phyloP scores from a whole-genome alignment of 345 rosid genomes.

The Eutrema japonicum region DNA sequence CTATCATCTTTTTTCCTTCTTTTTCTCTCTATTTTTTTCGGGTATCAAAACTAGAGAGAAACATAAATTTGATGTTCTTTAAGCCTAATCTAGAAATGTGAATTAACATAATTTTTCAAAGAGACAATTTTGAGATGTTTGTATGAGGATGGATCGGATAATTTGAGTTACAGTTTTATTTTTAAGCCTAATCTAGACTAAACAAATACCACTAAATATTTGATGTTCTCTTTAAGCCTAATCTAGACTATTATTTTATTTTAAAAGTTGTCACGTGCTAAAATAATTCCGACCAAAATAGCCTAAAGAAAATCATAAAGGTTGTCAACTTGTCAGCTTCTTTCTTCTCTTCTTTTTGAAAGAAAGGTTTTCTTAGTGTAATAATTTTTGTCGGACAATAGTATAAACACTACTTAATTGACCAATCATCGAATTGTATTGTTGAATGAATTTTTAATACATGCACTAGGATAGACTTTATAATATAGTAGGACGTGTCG shows the following conservation, averaged over 20 bases:
- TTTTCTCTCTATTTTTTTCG: background rate
- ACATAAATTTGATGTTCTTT: background rate
- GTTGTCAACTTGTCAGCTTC: background rate
- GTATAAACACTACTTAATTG: background rate
- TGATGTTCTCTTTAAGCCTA: too few species aligned
- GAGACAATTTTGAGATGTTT: too few species aligned
- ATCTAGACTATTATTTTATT: background rate
- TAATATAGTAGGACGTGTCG: background rate
- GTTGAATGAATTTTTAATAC: background rate
- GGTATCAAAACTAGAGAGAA: too few species aligned
- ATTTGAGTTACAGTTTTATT: too few species aligned
- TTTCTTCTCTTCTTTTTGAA: background rate
- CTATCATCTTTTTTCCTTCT: background rate
- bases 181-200: too few species aligned
- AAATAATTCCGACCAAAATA: slow-evolving; percentile 21
- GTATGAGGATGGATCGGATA: too few species aligned
- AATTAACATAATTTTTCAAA: background rate
- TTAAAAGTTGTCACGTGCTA: slow-evolving; percentile 7
- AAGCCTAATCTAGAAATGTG: background rate
- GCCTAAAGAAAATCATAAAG: slow-evolving; percentile 19
- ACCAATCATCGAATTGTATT: slow-evolving; percentile 7
- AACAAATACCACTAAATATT: too few species aligned
- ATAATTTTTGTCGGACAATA: background rate
- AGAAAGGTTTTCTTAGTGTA: background rate
- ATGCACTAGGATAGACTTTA: slow-evolving; percentile 29